phyloP scores from a whole-genome alignment of 179 eudicot species.

The Actinidia arguta region DNA sequence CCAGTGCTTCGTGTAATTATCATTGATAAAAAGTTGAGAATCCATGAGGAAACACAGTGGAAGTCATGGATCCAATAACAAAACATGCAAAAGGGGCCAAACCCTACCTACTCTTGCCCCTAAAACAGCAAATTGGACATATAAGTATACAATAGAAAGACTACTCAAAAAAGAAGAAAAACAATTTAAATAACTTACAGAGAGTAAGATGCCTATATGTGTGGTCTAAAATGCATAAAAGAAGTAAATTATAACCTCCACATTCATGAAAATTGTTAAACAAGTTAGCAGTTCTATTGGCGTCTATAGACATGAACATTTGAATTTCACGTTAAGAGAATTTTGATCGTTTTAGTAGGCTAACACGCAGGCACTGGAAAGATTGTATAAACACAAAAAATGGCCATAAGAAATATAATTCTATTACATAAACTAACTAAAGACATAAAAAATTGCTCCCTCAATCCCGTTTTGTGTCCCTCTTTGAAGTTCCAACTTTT shows the following conservation, averaged over 20 bases:
- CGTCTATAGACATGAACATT: conserved; percentile 98
- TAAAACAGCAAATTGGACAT: neutral
- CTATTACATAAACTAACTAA: neutral
- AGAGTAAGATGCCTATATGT: neutral
- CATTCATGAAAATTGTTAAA: conserved; percentile 93
- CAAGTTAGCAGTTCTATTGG: conserved; percentile 88
- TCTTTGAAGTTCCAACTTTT: too few species aligned
- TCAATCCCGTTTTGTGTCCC: too few species aligned
- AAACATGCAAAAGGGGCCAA: neutral
- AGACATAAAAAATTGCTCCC: neutral
- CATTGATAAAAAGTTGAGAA: neutral
- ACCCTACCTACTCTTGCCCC: too few species aligned
- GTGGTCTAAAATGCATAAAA: neutral
- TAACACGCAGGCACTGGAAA: conserved; percentile 80
- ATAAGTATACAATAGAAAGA: neutral
- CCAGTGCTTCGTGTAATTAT: neutral
- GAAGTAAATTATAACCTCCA: conserved; percentile 74
- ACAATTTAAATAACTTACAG: neutral
- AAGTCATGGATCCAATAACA: neutral
- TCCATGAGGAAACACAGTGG: neutral
- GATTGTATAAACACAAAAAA: conserved; percentile 2
- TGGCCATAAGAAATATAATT: neutral
- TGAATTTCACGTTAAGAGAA: conserved; percentile 98
- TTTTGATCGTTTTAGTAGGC: conserved; percentile 73
- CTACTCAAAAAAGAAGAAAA: too few species aligned